A percentile compares a stretch with the other conserved stretches of the same genome.
Conservation (phyloP, 2,329 filamentous ascomycete genomes). For the Stachybotrys elegans region DNA sequence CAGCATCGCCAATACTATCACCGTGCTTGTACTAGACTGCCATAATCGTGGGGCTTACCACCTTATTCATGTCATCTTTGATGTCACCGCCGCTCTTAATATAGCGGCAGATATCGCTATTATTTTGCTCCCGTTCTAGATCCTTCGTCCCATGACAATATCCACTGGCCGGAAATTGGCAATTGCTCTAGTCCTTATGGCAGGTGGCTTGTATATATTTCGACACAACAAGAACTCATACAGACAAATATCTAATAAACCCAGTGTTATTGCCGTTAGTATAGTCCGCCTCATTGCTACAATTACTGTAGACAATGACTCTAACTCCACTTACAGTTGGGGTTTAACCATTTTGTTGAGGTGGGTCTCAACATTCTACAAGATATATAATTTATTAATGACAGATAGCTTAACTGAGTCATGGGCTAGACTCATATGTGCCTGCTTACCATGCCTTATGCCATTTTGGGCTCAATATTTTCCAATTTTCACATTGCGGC, state of each 20-base stretch:
- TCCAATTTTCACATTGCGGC: not conserved
- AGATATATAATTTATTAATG: not conserved
- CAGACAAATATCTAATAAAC: not conserved
- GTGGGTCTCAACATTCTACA: not conserved
- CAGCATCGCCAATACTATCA: slow-evolving; percentile 1
- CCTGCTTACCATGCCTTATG: slow-evolving; percentile 9
- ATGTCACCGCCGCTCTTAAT: slow-evolving; percentile 1
- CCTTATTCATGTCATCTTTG: not conserved
- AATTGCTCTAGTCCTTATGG: slow-evolving; percentile 7
- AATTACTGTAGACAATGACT: not conserved
- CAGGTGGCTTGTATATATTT: slow-evolving; percentile 7
- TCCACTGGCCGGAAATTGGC: slow-evolving; percentile 3
- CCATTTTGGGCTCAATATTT: slow-evolving; percentile 3
- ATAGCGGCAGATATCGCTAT: slow-evolving; percentile 3
- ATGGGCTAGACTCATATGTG: slow-evolving; percentile 8
- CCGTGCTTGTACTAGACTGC: not conserved
- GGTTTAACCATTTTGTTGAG: slow-evolving; percentile 5
- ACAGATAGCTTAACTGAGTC: slow-evolving; percentile 7
- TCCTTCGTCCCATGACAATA: slow-evolving; percentile 6
- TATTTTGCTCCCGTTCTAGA: slow-evolving; percentile 7
- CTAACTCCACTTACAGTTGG: not conserved
- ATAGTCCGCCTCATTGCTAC: slow-evolving; percentile 3
- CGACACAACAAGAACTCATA: not conserved
- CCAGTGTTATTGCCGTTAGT: slow-evolving; percentile 7
- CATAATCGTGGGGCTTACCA: not conserved